A percentile compares a stretch with the other conserved stretches of the same genome.
Conservation (phyloP, 148 eudicot species). For the Diospyros lotus region DNA sequence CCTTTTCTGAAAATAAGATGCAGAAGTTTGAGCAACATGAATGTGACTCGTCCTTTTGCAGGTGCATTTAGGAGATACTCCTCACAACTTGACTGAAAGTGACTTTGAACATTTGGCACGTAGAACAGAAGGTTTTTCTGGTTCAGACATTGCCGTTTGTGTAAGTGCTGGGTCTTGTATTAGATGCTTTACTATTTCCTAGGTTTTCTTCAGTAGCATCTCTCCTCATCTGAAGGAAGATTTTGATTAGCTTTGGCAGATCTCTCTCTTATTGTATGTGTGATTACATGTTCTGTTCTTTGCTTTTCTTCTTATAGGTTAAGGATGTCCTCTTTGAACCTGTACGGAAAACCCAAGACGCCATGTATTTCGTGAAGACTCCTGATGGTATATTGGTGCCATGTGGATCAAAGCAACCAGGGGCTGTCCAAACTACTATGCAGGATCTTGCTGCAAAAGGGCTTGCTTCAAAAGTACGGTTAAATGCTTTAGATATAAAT, state of each 20-base stretch:
- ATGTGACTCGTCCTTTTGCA: constrained; percentile 20
- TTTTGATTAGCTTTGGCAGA: not conserved
- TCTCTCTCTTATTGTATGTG: not conserved
- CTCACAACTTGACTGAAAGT: constrained; percentile 78
- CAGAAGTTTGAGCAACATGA: not conserved
- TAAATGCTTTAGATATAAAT: not conserved
- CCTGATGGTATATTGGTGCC: constrained; percentile 63
- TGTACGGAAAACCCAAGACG: constrained; percentile 97
- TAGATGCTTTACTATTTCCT: not conserved
- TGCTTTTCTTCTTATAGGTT: constrained; percentile 39
- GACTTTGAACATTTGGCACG: constrained; percentile 76
- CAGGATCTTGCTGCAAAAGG: constrained; percentile 86
- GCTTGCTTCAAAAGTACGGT: constrained; percentile 73
- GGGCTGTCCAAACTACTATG: constrained; percentile 83
- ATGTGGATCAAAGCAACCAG: constrained; percentile 82
- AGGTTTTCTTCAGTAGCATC: not conserved
- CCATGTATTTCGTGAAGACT: constrained; percentile 68
- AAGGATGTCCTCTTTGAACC: constrained; percentile 97
- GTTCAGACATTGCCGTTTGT: constrained; percentile 94
- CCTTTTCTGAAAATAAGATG: not conserved
- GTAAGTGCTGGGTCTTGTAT: constrained; percentile 43
- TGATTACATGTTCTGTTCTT: not conserved
- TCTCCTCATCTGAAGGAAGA: not conserved
- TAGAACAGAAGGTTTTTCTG: constrained; percentile 91
- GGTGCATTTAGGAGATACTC: constrained; percentile 99